These are phyloP conservation scores for Punctularia strigosozonata DNA, from an alignment of 768 basidiomycete species.

Conservation along the genomic window DNA sequence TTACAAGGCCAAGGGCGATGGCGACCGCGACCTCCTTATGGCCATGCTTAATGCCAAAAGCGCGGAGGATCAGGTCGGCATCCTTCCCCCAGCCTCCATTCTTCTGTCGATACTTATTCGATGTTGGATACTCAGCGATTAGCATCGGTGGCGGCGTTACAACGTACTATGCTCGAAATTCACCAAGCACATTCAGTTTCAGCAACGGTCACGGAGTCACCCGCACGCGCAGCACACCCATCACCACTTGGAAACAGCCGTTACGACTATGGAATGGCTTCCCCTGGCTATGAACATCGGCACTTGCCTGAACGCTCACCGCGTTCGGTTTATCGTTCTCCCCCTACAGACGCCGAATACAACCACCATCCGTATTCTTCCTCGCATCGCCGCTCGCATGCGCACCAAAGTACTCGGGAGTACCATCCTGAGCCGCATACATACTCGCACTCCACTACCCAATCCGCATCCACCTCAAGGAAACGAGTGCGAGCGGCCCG, in stretches of 20 bases:
- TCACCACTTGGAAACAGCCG: conserved; percentile 2
- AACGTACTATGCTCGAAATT: conserved; percentile 59
- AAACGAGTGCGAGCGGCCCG: conserved; percentile 57
- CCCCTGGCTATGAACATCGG: background rate
- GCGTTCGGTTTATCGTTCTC: too few species aligned
- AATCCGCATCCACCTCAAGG: conserved; percentile 9
- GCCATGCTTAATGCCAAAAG: conserved; percentile 88
- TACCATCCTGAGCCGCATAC: conserved; percentile 4
- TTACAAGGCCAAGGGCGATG: conserved; percentile 77
- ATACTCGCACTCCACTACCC: conserved; percentile 2
- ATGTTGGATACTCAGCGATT: conserved; percentile 37
- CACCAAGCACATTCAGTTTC: conserved; percentile 16
- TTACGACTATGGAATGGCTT: background rate
- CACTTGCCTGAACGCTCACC: too few species aligned
- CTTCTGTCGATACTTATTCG: conserved; percentile 3
- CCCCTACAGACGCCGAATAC: too few species aligned
- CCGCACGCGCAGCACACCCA: conserved; percentile 1
- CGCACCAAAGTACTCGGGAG: conserved; percentile 1
- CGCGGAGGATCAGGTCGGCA: conserved; percentile 80
- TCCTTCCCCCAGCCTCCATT: conserved; percentile 1
- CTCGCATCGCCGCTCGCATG: too few species aligned
- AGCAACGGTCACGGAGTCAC: conserved; percentile 4
- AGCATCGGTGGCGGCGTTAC: conserved; percentile 58
- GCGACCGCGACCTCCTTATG: conserved; percentile 85
- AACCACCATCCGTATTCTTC: background rate